Conservation (phyloP, 192 early-diverging fungal species). For the Dissophora globulifera region DNA sequence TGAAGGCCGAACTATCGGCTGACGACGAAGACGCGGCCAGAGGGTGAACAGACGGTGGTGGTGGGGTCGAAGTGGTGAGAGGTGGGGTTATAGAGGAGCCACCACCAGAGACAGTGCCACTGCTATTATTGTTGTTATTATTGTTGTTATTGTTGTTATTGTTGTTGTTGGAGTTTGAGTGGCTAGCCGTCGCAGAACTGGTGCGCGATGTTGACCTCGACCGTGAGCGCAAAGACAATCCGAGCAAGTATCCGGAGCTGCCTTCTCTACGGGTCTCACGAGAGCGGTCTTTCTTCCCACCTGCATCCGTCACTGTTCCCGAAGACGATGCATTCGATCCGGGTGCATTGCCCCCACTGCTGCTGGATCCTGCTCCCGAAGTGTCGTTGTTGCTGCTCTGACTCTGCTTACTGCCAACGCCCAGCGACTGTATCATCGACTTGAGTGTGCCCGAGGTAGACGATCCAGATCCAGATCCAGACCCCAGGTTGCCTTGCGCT, state of each 20-base stretch:
- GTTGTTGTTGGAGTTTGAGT: neutral
- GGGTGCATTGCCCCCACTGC: neutral
- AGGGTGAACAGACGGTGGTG: neutral
- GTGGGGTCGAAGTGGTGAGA: neutral
- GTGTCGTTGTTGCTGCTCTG: slow-evolving; percentile 5
- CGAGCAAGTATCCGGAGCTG: slow-evolving; percentile 33
- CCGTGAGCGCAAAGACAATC: slow-evolving; percentile 23
- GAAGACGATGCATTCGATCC: neutral
- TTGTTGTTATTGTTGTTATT: no score
- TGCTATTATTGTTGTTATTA: no score
- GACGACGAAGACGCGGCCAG: no score
- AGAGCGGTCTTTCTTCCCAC: slow-evolving; percentile 15
- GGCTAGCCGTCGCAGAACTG: slow-evolving; percentile 4
- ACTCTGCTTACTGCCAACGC: slow-evolving; percentile 12
- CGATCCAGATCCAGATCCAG: neutral
- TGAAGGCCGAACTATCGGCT: no score
- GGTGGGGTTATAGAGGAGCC: neutral
- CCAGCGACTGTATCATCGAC: slow-evolving; percentile 45
- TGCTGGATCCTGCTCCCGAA: neutral
- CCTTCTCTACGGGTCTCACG: slow-evolving; percentile 25
- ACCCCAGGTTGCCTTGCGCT: no score
- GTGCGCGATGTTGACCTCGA: slow-evolving; percentile 29
- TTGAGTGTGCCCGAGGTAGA: slow-evolving; percentile 28
- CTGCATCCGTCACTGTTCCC: neutral
- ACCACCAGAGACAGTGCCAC: no score